Evolutionary conservation across 2,329 filamentous ascomycete species (phyloP).

Genomic region (Talaromyces sp.): DNA sequence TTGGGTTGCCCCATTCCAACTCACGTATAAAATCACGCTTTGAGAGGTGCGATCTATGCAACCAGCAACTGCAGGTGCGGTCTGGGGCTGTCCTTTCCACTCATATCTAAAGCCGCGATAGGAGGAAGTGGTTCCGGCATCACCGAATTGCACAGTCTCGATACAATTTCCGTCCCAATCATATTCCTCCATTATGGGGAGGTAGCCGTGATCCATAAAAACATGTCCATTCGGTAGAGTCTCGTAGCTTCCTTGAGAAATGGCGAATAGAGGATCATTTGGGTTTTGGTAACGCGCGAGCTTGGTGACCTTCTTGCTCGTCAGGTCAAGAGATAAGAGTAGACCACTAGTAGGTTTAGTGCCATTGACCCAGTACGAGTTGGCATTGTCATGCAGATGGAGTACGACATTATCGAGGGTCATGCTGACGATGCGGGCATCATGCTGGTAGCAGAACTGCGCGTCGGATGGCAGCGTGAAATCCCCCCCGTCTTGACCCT

Average conservation of each 20-base stretch:
- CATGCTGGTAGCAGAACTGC: constrained; percentile 19
- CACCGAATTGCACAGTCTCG: constrained; percentile 14
- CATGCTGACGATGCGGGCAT: background rate
- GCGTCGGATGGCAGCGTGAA: constrained; percentile 17
- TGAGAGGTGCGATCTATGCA: background rate
- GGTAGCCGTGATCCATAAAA: constrained; percentile 15
- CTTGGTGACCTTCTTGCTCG: constrained; percentile 10
- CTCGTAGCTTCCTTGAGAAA: constrained; percentile 19
- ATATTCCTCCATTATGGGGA: constrained; percentile 19
- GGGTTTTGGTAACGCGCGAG: constrained; percentile 9
- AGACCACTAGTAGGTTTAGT: constrained; percentile 14
- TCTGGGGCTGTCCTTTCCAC: background rate
- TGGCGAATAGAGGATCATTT: background rate
- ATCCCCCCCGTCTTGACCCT: constrained; percentile 20
- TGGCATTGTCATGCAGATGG: background rate
- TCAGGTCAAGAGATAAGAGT: constrained; percentile 16
- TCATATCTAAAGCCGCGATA: constrained; percentile 1
- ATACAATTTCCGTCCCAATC: constrained; percentile 10
- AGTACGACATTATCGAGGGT: constrained; percentile 8
- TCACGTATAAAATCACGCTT: constrained; percentile 12
- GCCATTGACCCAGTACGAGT: background rate
- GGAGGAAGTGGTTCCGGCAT: background rate
- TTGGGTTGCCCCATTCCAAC: constrained; percentile 21
- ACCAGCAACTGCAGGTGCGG: background rate
- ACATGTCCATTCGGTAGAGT: constrained; percentile 7